Base-by-base conservation (phyloP, 768 basidiomycete species). In the Hirschioporus abietinus region DNA sequence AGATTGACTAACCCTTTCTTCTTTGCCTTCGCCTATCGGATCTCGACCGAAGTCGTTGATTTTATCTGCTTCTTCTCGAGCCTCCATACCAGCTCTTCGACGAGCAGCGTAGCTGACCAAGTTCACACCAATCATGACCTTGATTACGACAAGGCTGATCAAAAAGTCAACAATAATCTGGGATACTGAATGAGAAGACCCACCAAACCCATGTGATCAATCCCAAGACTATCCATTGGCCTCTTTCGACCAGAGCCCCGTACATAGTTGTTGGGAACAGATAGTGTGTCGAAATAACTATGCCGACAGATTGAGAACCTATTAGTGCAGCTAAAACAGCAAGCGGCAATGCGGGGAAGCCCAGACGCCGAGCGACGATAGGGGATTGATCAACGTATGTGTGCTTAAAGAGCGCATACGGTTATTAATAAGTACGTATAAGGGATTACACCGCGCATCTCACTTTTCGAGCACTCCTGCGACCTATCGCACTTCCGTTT, bases 381-480 rank as follows among this genome's bases (percentile, higher is more conserved):
- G 96, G 96, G 1, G 96, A 96, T 74, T 97, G 96, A 73, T 99
- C 97, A 23, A 97, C 93, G 67, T 96, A 95, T 1, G 90, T 83
- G 74, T 95, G 93, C 89, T 93, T 68, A n/a, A 61, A 64, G 42
- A 34, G 26, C n/a, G n/a, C n/a, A n/a, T n/a, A n/a, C n/a, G 27
- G 26, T 26, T 58, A n/a, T 15, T 23, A 8, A 66, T 10, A 65
- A 1, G 34, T 30, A 30, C 4, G 2, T 30, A 30, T 63, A n/a
- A 42, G n/a, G 5, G 25, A 27, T 36, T 17, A 10, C 0, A 42
- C 27, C 30, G 26, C 27, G 57, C 25, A 23, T 69, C 72, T n/a
- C 35, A 91, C 92, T 81, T 95, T 95, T 58, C 90, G 84, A 10
- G 86, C 84, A 27, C 86, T 84, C 26, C 84, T 81, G 59, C 91